Evolutionary conservation across 345 rosid species (phyloP).

Genomic region (Dovyalis caffra): DNA sequence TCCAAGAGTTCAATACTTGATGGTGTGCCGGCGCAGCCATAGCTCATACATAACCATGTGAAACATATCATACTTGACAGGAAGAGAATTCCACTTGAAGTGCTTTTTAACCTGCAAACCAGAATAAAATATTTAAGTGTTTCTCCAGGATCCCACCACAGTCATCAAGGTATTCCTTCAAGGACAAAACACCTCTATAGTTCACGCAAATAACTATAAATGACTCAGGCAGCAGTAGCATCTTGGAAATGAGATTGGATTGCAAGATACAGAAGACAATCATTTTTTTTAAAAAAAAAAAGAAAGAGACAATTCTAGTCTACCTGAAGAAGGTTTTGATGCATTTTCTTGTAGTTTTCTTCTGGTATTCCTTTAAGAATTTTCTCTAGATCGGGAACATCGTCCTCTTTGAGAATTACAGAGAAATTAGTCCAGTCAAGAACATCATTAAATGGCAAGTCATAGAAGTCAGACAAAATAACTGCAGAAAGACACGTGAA

Average conservation of each 20-base stretch:
- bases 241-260: no score
- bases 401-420: conserved; percentile 14
- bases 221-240: no score
- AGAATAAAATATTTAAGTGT: no score
- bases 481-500: conserved; percentile 21
- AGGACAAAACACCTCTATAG: conserved; percentile 39
- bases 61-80: conserved; percentile 73
- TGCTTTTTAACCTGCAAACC: conserved; percentile 38
- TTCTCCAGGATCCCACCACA: no score
- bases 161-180: no score
- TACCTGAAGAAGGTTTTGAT: conserved; percentile 10
- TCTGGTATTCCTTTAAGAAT: conserved; percentile 13
- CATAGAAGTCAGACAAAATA: conserved; percentile 12
- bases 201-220: no score
- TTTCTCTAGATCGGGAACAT: conserved; percentile 5
- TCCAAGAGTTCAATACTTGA: conserved; percentile 44
- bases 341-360: background rate
- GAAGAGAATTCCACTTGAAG: conserved; percentile 93
- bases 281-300: no score
- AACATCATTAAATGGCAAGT: conserved; percentile 22
- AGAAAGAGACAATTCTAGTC: background rate
- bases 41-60: conserved; percentile 96
- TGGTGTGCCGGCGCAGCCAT: conserved; percentile 89
- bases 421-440: conserved; percentile 19
- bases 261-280: no score